Base-by-base conservation (phyloP, 2,329 filamentous ascomycete genomes). In the Penicillium olsonii region DNA sequence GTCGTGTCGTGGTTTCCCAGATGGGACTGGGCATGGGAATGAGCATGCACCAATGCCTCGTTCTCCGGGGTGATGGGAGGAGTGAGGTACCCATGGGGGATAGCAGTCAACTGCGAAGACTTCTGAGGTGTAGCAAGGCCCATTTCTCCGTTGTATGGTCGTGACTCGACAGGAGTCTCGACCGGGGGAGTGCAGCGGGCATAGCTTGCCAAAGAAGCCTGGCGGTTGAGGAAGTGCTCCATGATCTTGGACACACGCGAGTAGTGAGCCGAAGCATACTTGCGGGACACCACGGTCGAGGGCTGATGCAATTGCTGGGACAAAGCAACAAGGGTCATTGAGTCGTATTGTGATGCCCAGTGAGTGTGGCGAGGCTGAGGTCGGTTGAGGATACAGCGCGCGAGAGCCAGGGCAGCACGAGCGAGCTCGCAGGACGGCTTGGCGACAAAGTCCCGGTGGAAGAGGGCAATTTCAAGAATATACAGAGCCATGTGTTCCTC, bases 371-470 rank as follows among this genome's bases (percentile, higher is more conserved):
- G 84, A 56, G 86, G 80, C 69, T 95, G 90, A 34, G 86, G 82
- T 51, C 90, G 86, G 64, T 85, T 85, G 10, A 97, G 82, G 56
- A 99, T 90, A 67, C 89, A 92, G 56, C 92, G 82, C 33, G 92
- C 87, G 34, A 99, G 82, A 45, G 90, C 90, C 48, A 97, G 79
- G 10, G 92, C 90, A 37, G 91, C 87, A 59, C 90, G 83, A 37
- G 94, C 92, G 80, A 99, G 90, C 57, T 92, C 87, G 0, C 92
- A 96, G 17, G 94, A 91, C 66, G 87, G 87, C 48, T 88, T 91
- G 14, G 92, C 94, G 55, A 99, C 92, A 64, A 99, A 99, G 59
- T 97, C 94, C 66, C 92, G 88, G 77, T 97, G 90, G 75, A 96
- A 99, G 35, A 97, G 79, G 38, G 92, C 90, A 64, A 97, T 92